These are phyloP conservation scores for Geranomyces variabilis DNA, from an alignment of 192 early-diverging fungal genomes.

Conservation along the genomic window DNA sequence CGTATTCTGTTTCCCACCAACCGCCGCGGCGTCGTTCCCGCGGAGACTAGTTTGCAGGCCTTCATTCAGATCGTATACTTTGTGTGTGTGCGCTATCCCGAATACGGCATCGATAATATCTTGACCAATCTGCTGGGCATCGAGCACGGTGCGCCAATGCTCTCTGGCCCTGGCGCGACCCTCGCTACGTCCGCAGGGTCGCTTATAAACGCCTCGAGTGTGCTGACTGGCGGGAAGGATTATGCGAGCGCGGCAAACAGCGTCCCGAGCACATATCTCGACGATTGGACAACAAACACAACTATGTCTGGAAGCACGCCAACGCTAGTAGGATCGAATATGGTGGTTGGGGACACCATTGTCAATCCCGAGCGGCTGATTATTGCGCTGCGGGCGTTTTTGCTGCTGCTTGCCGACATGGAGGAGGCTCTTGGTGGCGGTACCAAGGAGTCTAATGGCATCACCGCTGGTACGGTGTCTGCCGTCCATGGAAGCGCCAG, in stretches of 20 bases:
- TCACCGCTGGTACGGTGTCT: conserved; percentile 37
- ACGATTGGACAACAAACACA: conserved; percentile 24
- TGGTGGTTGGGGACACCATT: conserved; percentile 51
- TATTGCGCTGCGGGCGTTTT: conserved; percentile 74
- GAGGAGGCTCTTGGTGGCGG: conserved; percentile 53
- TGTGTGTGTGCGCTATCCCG: conserved; percentile 62
- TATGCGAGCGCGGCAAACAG: neutral
- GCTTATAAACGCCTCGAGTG: conserved; percentile 14
- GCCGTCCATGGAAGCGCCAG: conserved; percentile 32
- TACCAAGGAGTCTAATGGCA: conserved; percentile 4
- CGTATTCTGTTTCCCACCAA: conserved; percentile 65
- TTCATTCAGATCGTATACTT: conserved; percentile 76
- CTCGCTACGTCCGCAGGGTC: neutral
- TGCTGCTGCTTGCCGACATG: conserved; percentile 72
- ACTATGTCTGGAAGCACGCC: neutral
- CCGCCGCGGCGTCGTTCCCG: conserved; percentile 57
- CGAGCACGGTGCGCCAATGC: conserved; percentile 42
- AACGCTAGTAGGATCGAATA: neutral
- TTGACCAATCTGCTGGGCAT: conserved; percentile 66
- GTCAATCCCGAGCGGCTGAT: conserved; percentile 70
- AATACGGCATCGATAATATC: conserved; percentile 72
- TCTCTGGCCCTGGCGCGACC: neutral
- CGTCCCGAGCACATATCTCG: neutral
- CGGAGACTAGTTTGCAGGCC: conserved; percentile 67
- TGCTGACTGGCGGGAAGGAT: conserved; percentile 23